These are phyloP conservation scores for Phytopythium kandeliae DNA, from an alignment of 352 stramenopile species.

Conservation along the genomic window DNA sequence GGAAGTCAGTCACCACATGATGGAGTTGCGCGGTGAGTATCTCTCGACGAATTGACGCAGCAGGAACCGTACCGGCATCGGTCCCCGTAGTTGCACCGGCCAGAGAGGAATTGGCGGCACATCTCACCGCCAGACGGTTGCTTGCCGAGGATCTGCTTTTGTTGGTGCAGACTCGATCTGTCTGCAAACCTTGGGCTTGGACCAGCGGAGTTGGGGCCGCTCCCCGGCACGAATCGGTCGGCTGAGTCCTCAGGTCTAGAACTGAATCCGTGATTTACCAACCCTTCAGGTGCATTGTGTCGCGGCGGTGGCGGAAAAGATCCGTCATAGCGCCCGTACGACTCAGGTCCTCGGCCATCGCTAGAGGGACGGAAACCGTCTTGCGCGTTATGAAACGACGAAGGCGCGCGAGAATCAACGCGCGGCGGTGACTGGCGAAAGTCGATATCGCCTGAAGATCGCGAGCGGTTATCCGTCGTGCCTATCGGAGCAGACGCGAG, in stretches of 20 bases:
- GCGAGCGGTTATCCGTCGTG: not conserved
- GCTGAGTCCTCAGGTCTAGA: not conserved
- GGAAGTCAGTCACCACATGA: too few relatives aligned
- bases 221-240: not conserved
- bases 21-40: too few relatives aligned
- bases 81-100: conserved; percentile 71
- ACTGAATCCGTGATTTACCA: conserved; percentile 5
- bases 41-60: too few relatives aligned
- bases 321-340: conserved; percentile 2
- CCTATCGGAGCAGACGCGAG: conserved; percentile 18
- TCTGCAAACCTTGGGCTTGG: conserved; percentile 19
- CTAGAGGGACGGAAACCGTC: not conserved
- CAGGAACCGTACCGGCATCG: conserved; percentile 65
- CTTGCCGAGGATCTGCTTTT: conserved; percentile 10
- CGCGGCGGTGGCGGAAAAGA: not conserved
- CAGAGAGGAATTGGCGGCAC: conserved; percentile 69
- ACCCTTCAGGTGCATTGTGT: not conserved
- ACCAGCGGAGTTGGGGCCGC: not conserved
- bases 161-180: conserved; percentile 13
- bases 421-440: not conserved
- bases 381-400: conserved; percentile 1
- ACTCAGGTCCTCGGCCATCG: not conserved
- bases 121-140: conserved; percentile 41
- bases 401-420: not conserved
- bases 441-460: not conserved